These are phyloP conservation scores for Neofusicoccum parvum DNA, from an alignment of 2,329 filamentous ascomycete genomes.

Conservation along the genomic window DNA sequence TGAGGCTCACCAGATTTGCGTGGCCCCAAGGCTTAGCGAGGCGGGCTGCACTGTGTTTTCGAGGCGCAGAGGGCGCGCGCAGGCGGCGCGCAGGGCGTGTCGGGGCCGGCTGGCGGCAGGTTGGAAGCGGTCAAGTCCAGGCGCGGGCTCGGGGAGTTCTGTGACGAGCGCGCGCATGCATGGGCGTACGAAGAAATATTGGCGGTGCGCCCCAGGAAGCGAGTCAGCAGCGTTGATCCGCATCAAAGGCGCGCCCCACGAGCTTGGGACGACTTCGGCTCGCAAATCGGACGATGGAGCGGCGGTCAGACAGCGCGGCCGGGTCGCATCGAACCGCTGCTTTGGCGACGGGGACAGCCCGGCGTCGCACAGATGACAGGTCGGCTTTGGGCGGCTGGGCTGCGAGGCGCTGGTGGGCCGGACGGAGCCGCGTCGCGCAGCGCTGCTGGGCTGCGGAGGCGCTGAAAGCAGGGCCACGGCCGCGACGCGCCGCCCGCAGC, in stretches of 20 bases:
- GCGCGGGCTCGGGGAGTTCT: neutral
- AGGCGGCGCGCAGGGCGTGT: no score
- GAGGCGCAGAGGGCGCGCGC: no score
- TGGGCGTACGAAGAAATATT: slow-evolving; percentile 4
- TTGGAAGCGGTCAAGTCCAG: neutral
- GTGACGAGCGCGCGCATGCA: slow-evolving; percentile 1
- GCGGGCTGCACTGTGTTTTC: neutral
- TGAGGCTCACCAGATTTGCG: neutral
- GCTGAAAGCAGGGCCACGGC: slow-evolving; percentile 1
- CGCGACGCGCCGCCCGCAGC: neutral
- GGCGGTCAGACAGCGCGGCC: slow-evolving; percentile 17
- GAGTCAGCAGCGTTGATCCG: slow-evolving; percentile 14
- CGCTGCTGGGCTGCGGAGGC: neutral
- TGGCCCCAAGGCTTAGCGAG: slow-evolving; percentile 4
- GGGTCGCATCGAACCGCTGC: slow-evolving; percentile 17
- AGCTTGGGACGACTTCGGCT: slow-evolving; percentile 3
- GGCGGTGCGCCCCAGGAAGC: neutral
- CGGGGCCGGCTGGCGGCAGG: no score
- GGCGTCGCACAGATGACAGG: slow-evolving; percentile 4
- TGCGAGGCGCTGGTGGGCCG: neutral
- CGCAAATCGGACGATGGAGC: slow-evolving; percentile 17
- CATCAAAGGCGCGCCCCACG: neutral
- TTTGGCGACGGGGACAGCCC: neutral
- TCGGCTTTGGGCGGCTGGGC: neutral
- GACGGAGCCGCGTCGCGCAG: slow-evolving; percentile 10